Base-by-base conservation (phyloP, 2,329 filamentous ascomycete genomes). In the Sporothrix brunneoviolacea region DNA sequence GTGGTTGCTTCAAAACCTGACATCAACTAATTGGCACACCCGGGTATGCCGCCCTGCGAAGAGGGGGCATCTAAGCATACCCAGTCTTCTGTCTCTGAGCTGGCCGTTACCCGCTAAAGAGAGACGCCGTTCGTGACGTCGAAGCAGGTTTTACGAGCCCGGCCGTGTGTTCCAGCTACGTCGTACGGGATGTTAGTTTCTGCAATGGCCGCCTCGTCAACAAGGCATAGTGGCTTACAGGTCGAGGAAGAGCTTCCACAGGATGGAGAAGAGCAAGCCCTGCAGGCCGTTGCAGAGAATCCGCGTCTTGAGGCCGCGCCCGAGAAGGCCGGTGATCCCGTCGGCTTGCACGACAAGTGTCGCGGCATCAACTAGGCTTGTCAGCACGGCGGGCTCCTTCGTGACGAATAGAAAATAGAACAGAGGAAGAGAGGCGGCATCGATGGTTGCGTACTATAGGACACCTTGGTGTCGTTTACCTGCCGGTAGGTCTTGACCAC, bases 401-500 rank as follows among this genome's bases (percentile, higher is more conserved):
- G 18, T 13, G 18, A 21, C 3, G 36, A 39, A 4, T 2, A 13
- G 10, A 15, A 7, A 8, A 8, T 4, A 13, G 15, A 21, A 13
- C 15, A 18, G 12, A 10, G 7, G 9, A n/a, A 19, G 8, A 33
- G 8, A n/a, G 28, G 16, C 21, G 8, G 16, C n/a, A 8, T n/a
- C n/a, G 3, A 21, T 1, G 10, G 13, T 16, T 0, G 32, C 62
- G 60, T 61, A 74, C 71, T 53, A 36, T 75, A 75, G 3, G 72
- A 73, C 1, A 75, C 65, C 40, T 71, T 63, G 4, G 64, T 70
- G 16, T 74, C 70, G 46, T 75, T 74, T 52, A 74, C 72, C 54
- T 75, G 72, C 1, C 72, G 70, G 50, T 73, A 75, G 0, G 72
- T 75, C 59, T 75, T 75, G 5, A 75, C 66, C 0, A 75, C 72